Base-by-base conservation (phyloP, 2,329 filamentous ascomycete genomes). In the Fusarium nisikadoi region DNA sequence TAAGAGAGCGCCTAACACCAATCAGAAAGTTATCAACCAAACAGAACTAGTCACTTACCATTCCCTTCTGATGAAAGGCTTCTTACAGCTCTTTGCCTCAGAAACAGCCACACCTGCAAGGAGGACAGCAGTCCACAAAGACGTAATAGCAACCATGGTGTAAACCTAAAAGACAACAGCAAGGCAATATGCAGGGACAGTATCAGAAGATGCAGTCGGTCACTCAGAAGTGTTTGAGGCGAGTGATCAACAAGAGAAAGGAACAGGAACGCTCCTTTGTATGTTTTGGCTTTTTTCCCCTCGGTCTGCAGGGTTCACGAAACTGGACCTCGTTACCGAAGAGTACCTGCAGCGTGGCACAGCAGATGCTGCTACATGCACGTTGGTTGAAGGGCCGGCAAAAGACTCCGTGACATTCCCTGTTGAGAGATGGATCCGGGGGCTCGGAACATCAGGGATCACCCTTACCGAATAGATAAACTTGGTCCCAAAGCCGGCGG, bases 31-130 rank as follows among this genome's bases (percentile, higher is more conserved):
- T 0, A 19, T 1, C 0, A 8, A 2, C 4, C 23, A 8, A 4
- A 2, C 23, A 38, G 6, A 5, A 11, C 8, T 0, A 10, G 5
- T 11, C 12, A 12, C 52, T 2, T 62, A 52, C 68, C 70, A 73
- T 64, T 70, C 70, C 14, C 52, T 52, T 38, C 70, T 36, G 9
- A 73, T 25, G 8, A 70, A 42, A 19, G 70, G 66, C 8, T 68
- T 66, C 23, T 50, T 66, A 17, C 62, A 73, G 5, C 35, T 36
- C 23, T 54, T 54, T 33, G 63, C 54, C 4, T 70, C 54, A 8
- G 56, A 64, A 35, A 62, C 20, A 36, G 43, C 52, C 14, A 56
- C 55, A 5, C 55, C 43, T n/a, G 46, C 56, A 11, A 70, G 46
- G 2, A 71, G 42, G 41, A 56, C 52, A 33, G 45, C 36, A 20